Base-by-base conservation (phyloP, 73 alveolate species). In the Paramecium primaurelia region DNA sequence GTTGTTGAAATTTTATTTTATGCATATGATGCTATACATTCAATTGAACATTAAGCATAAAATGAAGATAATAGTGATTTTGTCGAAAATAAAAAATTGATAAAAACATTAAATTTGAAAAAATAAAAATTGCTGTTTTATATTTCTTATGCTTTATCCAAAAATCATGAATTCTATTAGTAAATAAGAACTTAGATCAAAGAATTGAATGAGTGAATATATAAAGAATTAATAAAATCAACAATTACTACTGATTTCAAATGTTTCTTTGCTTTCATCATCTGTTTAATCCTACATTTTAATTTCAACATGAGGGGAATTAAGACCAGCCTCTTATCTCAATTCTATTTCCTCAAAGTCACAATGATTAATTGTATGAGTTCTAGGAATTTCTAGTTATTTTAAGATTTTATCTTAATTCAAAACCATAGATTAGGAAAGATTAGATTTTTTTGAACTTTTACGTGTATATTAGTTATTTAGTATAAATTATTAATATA, bases 241-340 rank as follows among this genome's bases (percentile, higher is more conserved):
- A 25, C 59, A 18, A 37, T 34, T 22, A 36, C 32, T 32, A 64
- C 84, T 28, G 37, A 73, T 73, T 80, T 80, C 91, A 64, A 80
- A 25, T 80, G 91, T 80, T 22, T 45, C 91, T 47, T 80, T 54
- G 32, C 69, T 80, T 45, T 80, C 91, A 26, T 80, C 91, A 42
- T 45, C 75, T 47, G 91, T 80, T n/a, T 80, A 47, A 18, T 49
- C 91, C 12, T 80, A 11, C 8, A 80, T 25, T 80, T 80, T 47
- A 10, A 49, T 9, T 36, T 80, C 91, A 4, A 26, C 22, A 80
- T 80, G 91, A 45, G 91, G 91, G 26, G 91, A 80, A 49, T 80
- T 80, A 9, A 80, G 37, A 26, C 77, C 91, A 44, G 49, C 71
- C 42, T 47, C 58, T 18, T 80, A 59, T 80, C 91, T 40, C 45